Base-by-base conservation (phyloP, 2,329 filamentous ascomycete species). In the Ceratocystis ficicola region DNA sequence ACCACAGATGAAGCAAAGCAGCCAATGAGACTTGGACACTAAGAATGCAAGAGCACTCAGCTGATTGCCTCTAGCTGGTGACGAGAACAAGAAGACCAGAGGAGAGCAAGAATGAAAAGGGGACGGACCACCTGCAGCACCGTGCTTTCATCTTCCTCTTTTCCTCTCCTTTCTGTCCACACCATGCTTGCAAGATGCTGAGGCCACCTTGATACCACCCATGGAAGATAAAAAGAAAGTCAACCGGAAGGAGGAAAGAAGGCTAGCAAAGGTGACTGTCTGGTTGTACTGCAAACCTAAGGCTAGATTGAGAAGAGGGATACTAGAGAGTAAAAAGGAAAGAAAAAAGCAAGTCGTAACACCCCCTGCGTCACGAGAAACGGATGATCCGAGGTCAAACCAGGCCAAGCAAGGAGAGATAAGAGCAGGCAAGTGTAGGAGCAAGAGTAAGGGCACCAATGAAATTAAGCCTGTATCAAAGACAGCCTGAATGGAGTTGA, bases 1-100 rank as follows among this genome's bases (percentile, higher is more conserved):
- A 50, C n/a, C 41, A 22, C n/a, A 5, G 44, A 22, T 44, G 52
- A 28, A 52, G 52, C 30, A 57, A 32, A 30, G 10, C 52, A 30
- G 52, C 52, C 52, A 57, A 57, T 57, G 52, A 17, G 52, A 8
- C 48, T 50, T 50, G 48, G 48, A 32, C 7, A 57, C 52, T 12
- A 57, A 17, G 10, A 41, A 41, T 41, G 36, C 36, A 41, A 41
- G 12, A 15, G 36, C 12, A 12, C 17, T 28, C 52, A 57, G 20
- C 22, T 28, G 30, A 15, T 30, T 28, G 25, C 15, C 22, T 20
- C 22, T 5, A 6, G 15, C 17, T 15, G 12, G 22, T 20, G 17
- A 32, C 22, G 25, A 25, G 52, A 28, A n/a, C 12, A 15, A 32
- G 50, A 15, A 28, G 17, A 8, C 15, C 6, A n/a, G 52, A 55